Percentiles rank a stretch among this genome's conserved stretches.
These are phyloP conservation scores for Discostella pseudostelligera DNA, from an alignment of 108 stramenopile genomes.

Conservation along the genomic window DNA sequence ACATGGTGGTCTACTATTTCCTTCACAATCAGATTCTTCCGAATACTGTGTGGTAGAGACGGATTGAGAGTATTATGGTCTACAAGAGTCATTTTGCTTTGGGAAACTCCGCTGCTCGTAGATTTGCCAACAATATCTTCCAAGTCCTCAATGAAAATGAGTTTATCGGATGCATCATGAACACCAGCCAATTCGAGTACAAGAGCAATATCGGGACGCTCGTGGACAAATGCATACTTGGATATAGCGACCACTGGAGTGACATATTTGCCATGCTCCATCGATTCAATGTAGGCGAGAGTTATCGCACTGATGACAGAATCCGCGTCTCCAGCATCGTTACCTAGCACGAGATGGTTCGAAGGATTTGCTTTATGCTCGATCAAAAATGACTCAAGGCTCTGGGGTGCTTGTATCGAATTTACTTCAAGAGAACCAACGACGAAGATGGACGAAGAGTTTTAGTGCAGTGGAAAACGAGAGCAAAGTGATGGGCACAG, in stretches of 20 bases:
- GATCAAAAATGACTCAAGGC: conserved; percentile 24
- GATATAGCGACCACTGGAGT: conserved; percentile 48
- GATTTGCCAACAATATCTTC: neutral
- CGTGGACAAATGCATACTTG: conserved; percentile 24
- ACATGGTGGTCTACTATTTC: conserved; percentile 84
- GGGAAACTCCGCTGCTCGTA: neutral
- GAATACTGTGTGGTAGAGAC: conserved; percentile 11
- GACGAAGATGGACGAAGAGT: too few species aligned
- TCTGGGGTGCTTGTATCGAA: neutral
- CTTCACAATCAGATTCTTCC: conserved; percentile 41
- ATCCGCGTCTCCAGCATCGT: conserved; percentile 88
- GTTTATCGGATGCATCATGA: conserved; percentile 27
- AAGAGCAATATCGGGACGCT: conserved; percentile 65
- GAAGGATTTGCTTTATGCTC: conserved; percentile 37
- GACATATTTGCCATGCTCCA: neutral
- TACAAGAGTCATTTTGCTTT: conserved; percentile 53
- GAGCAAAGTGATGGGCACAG: too few species aligned
- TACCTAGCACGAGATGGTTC: conserved; percentile 63
- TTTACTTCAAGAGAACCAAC: too few species aligned
- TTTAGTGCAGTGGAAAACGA: neutral
- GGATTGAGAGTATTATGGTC: conserved; percentile 68
- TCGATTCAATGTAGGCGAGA: conserved; percentile 62
- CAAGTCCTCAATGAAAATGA: conserved; percentile 54
- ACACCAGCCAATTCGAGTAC: conserved; percentile 57
- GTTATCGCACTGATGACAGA: conserved; percentile 72